phyloP scores from a whole-genome alignment of 331 rosid genomes.

The Rosa hybrid region DNA sequence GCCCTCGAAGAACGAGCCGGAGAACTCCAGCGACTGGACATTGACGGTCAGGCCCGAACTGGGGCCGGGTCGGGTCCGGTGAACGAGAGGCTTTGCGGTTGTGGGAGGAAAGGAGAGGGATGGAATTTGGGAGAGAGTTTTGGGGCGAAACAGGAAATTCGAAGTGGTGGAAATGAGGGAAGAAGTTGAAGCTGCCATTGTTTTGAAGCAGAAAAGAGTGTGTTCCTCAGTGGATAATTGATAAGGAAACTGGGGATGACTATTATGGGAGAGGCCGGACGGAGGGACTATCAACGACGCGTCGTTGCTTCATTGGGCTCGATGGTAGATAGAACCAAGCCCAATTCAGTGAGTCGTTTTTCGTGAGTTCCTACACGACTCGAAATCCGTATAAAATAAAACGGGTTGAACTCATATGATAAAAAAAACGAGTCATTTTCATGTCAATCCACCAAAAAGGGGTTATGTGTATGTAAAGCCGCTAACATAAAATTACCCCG shows the following conservation, averaged over 20 bases:
- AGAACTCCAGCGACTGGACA: conserved; percentile 59
- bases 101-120: conserved; percentile 24
- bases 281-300: neutral
- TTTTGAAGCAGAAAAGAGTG: conserved; percentile 14
- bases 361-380: too few relatives aligned
- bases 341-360: neutral
- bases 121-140: conserved; percentile 11
- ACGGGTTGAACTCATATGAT: too few relatives aligned
- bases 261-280: too few relatives aligned
- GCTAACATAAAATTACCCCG: too few relatives aligned
- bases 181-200: conserved; percentile 60
- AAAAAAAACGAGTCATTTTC: too few relatives aligned
- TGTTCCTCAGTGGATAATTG: neutral
- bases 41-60: conserved; percentile 12
- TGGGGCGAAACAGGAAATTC: conserved; percentile 23
- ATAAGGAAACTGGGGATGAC: neutral
- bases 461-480: too few relatives aligned
- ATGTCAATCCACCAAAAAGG: too few relatives aligned
- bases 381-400: too few relatives aligned
- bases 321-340: neutral
- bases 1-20: conserved; percentile 59
- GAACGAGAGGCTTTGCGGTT: conserved; percentile 8
- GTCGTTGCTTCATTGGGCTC: neutral
- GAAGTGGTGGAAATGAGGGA: conserved; percentile 49
- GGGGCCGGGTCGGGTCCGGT: conserved; percentile 8